Conservation (phyloP, 768 basidiomycete genomes). For the Boletus reticulatus region DNA sequence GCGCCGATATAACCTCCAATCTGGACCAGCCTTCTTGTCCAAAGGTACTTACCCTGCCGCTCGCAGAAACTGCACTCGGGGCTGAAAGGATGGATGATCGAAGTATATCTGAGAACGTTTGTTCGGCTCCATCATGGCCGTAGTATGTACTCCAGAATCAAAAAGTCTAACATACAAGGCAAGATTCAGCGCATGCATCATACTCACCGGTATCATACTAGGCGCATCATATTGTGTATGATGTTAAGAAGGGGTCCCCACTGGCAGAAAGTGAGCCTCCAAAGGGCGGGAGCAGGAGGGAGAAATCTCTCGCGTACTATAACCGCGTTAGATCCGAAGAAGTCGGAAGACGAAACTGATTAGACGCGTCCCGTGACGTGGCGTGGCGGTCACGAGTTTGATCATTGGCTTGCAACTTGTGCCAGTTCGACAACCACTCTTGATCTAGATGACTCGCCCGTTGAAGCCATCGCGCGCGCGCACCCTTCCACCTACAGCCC, state of each 20-base stretch:
- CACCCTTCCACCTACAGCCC: conserved; percentile 24
- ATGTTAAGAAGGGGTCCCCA: too few relatives aligned
- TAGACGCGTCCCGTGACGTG: too few relatives aligned
- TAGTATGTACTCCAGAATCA: too few relatives aligned
- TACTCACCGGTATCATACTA: neutral
- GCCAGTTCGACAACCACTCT: too few relatives aligned
- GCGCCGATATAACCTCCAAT: neutral
- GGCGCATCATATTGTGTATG: neutral
- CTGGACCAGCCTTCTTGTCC: neutral
- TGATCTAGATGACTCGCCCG: neutral
- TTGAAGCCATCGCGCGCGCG: conserved; percentile 11
- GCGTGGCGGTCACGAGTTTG: too few relatives aligned
- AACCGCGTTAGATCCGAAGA: too few relatives aligned
- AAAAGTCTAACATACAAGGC: neutral
- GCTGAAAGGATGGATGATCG: neutral
- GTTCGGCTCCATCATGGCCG: neutral
- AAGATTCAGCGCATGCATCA: neutral
- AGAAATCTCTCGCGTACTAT: too few relatives aligned
- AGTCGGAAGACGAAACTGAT: too few relatives aligned
- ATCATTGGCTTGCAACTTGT: too few relatives aligned
- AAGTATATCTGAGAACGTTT: neutral
- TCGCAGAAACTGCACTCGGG: neutral
- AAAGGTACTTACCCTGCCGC: too few relatives aligned
- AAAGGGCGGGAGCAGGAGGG: too few relatives aligned
- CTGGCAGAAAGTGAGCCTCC: too few relatives aligned